These are phyloP conservation scores for Pisolithus albus DNA, from an alignment of 768 basidiomycete species.

Conservation along the genomic window DNA sequence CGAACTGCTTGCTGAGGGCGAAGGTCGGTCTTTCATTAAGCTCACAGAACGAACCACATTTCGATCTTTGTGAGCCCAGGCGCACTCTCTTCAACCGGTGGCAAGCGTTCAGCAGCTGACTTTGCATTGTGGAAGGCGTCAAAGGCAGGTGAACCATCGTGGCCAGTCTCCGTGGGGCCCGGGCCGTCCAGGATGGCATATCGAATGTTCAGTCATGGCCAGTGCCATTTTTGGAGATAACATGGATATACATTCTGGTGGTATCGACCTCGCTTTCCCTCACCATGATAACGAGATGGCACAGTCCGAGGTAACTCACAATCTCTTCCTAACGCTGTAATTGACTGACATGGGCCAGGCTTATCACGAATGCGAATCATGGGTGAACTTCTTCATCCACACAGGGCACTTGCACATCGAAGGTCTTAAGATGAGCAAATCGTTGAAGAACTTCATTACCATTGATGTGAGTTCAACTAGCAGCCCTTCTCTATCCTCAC, in stretches of 20 bases:
- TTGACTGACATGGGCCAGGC: constrained; percentile 47
- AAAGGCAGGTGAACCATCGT: constrained; percentile 92
- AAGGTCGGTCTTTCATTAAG: constrained; percentile 48
- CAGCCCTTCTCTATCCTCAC: neutral
- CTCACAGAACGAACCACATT: neutral
- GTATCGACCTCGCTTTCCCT: constrained; percentile 95
- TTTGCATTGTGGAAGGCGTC: constrained; percentile 98
- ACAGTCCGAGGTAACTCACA: constrained; percentile 73
- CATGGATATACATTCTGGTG: constrained; percentile 98
- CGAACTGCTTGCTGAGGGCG: constrained; percentile 84
- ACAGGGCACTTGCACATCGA: constrained; percentile 98
- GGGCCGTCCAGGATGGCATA: constrained; percentile 98
- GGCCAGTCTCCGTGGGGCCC: constrained; percentile 95
- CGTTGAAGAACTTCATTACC: constrained; percentile 97
- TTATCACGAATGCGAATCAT: constrained; percentile 82
- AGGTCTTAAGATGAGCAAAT: constrained; percentile 99
- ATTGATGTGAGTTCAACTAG: constrained; percentile 60
- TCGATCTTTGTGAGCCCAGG: constrained; percentile 30
- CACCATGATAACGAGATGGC: constrained; percentile 99
- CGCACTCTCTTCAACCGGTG: constrained; percentile 47
- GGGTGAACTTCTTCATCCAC: constrained; percentile 99
- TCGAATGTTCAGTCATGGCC: constrained; percentile 99
- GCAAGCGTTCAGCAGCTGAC: constrained; percentile 79
- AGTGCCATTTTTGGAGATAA: constrained; percentile 80
- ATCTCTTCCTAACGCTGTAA: constrained; percentile 2